A percentile compares a stretch with the other conserved stretches of the same genome.
phyloP scores from a whole-genome alignment of 179 eudicot species.

The Vitellaria paradoxa region DNA sequence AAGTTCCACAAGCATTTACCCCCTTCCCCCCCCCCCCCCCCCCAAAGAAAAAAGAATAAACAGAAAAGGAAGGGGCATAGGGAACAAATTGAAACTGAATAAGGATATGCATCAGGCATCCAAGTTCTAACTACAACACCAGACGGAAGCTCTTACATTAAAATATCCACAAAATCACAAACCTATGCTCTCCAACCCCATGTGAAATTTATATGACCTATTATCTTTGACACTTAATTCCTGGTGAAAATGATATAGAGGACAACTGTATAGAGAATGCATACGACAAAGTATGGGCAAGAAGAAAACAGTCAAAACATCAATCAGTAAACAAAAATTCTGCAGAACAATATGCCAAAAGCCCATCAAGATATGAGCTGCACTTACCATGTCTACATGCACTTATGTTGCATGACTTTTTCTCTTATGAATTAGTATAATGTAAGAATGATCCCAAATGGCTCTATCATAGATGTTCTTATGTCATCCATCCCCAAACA shows the following conservation, averaged over 20 bases:
- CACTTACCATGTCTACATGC: not conserved
- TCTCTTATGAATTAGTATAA: not conserved
- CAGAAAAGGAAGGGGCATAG: too few relatives aligned
- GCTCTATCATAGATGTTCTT: not conserved
- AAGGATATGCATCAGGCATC: too few relatives aligned
- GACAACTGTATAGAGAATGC: not conserved
- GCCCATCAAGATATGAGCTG: not conserved
- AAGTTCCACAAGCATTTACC: not conserved
- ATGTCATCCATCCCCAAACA: not conserved
- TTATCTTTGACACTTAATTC: not conserved
- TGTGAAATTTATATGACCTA: too few relatives aligned
- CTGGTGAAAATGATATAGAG: not conserved
- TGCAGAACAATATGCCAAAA: not conserved
- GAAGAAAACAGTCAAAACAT: not conserved
- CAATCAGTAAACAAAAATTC: not conserved
- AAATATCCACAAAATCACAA: too few relatives aligned
- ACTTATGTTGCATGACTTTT: not conserved
- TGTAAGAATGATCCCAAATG: not conserved
- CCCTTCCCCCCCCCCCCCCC: too few relatives aligned
- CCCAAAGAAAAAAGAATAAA: too few relatives aligned
- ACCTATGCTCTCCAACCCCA: too few relatives aligned
- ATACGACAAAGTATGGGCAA: not conserved
- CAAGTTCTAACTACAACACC: too few relatives aligned
- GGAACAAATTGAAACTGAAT: too few relatives aligned
- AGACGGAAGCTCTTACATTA: too few relatives aligned